These are phyloP conservation scores for Vickermania spadyakhi DNA, from an alignment of 208 protist species.

Conservation along the genomic window DNA sequence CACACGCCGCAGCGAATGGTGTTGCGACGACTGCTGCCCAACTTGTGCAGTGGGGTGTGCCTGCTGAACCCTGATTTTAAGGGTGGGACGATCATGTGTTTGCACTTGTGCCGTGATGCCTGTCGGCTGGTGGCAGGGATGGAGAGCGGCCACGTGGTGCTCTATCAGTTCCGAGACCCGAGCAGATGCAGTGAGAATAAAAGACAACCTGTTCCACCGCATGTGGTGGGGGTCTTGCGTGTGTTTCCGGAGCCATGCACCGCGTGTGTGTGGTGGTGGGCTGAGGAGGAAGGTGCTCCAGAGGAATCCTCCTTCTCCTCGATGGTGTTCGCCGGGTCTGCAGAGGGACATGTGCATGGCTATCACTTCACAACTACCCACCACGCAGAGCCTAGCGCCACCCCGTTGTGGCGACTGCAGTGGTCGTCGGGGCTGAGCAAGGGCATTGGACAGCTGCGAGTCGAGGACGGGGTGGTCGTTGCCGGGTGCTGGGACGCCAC, in stretches of 20 bases:
- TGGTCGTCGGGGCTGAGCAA: slow-evolving; percentile 17
- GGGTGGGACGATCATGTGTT: slow-evolving; percentile 67
- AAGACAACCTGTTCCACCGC: not conserved
- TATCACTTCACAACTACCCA: slow-evolving; percentile 10
- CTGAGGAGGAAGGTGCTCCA: not conserved
- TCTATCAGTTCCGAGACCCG: not conserved
- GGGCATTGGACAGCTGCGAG: slow-evolving; percentile 43
- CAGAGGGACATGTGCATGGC: slow-evolving; percentile 57
- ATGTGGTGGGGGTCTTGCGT: slow-evolving; percentile 29
- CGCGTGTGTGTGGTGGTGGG: slow-evolving; percentile 37
- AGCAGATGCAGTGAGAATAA: not conserved
- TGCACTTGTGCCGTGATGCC: slow-evolving; percentile 22
- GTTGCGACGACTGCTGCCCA: slow-evolving; percentile 5
- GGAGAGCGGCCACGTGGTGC: slow-evolving; percentile 55
- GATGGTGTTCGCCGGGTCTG: slow-evolving; percentile 44
- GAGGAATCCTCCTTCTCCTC: not conserved
- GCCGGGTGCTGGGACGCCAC: slow-evolving; percentile 70
- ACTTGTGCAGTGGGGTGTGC: slow-evolving; percentile 22
- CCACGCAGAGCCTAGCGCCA: not conserved
- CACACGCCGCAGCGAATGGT: not conserved
- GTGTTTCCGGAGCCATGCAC: slow-evolving; percentile 65
- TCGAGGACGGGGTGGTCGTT: slow-evolving; percentile 42
- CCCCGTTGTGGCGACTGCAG: slow-evolving; percentile 29
- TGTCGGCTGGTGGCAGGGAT: slow-evolving; percentile 21
- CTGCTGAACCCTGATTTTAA: slow-evolving; percentile 36